These are phyloP conservation scores for Areca catechu DNA, from an alignment of 176 grass and related monocot genomes.

Conservation along the genomic window DNA sequence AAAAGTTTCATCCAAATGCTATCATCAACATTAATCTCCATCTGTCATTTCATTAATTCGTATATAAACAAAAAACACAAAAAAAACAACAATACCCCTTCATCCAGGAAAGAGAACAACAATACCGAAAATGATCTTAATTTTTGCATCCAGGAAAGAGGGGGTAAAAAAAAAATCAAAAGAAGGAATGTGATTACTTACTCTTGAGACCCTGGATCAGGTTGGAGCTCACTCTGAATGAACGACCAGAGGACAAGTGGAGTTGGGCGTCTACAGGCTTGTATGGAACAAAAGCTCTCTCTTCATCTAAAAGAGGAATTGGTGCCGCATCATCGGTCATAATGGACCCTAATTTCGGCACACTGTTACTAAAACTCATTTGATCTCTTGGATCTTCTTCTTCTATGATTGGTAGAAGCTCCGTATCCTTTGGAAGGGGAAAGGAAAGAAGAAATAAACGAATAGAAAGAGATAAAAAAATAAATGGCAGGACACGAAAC, in stretches of 20 bases:
- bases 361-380: constrained; percentile 10
- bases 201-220: constrained; percentile 71
- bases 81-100: too few relatives aligned
- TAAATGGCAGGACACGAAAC: too few relatives aligned
- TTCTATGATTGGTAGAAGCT: constrained; percentile 49
- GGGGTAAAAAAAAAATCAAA: too few relatives aligned
- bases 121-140: too few relatives aligned
- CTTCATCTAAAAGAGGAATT: constrained; percentile 17
- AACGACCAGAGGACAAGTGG: constrained; percentile 22
- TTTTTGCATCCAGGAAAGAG: too few relatives aligned
- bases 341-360: constrained; percentile 22
- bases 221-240: constrained; percentile 61
- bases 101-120: too few relatives aligned
- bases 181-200: constrained; percentile 30
- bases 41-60: too few relatives aligned
- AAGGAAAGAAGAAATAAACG: too few relatives aligned
- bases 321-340: constrained; percentile 23
- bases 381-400: constrained; percentile 26
- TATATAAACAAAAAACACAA: too few relatives aligned
- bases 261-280: constrained; percentile 30
- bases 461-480: neutral
- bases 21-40: too few relatives aligned
- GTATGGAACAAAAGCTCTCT: constrained; percentile 72
- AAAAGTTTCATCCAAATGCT: too few relatives aligned
- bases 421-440: constrained; percentile 27